Evolutionary conservation across 192 early-diverging fungal species (phyloP), one percentile per base, ranked within the genome.

Genomic region (Entophlyctis helioformis): DNA sequence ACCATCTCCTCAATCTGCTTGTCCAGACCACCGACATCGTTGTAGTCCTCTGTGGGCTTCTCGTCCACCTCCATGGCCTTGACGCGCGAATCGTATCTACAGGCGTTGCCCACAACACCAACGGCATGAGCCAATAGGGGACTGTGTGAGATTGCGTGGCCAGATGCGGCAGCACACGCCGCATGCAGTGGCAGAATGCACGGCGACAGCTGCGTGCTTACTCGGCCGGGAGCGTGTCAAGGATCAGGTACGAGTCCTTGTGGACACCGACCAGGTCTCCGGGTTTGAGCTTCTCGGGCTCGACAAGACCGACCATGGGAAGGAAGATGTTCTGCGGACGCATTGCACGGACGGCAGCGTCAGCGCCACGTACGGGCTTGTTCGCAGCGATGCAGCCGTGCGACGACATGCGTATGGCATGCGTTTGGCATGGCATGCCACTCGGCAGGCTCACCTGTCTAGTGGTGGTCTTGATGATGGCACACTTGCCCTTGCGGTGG

Each of bases 31-130:
- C 95, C 95, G 49, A 98, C 61, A 56, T 96, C 95, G 56, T 78
- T 91, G 56, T 94, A 96, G 46, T 88, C 86, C 69, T 98, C 95
- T 15, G 89, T 92, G 13, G 95, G 95, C 67, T 96, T 96, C 61
- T 98, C 95, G 47, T 98, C 95, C 4, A 98, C 95, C 64, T 98
- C 95, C 95, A 98, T 98, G 12, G 91, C 95, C 64, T 96, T 96
- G 32, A 95, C 95, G 36, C 95, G 80, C 24, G 90, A 89, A 64
- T 98, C 95, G 53, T 94, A 97, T 58, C 82, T 83, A 52, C 15
- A 25, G n/a, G 19, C 18, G 6, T 8, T 4, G 6, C 4, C 11
- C 11, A 31, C 11, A 31, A 12, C 25, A 57, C 13, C 18, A 19
- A 16, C 25, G 18, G 19, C 5, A 46, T 19, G 9, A 24, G 36